These are phyloP conservation scores for Yamadazyma atlantica DNA, from an alignment of 1,139 yeast genomes.

Conservation along the genomic window DNA sequence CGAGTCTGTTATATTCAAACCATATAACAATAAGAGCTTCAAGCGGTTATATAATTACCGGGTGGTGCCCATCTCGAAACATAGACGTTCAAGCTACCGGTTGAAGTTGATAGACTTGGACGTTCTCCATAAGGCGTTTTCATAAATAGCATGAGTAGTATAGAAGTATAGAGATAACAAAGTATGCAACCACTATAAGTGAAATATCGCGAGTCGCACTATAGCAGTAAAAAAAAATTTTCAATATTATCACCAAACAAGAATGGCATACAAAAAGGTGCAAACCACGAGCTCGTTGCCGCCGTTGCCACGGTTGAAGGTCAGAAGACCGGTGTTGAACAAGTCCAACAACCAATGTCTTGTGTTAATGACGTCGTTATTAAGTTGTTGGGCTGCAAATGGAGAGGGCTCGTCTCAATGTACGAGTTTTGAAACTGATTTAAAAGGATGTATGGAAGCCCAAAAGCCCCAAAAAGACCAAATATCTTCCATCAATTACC, in stretches of 20 bases:
- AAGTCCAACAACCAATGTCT: conserved; percentile 70
- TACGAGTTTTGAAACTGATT: conserved; percentile 54
- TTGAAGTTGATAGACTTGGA: conserved; percentile 9
- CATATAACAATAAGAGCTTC: conserved; percentile 25
- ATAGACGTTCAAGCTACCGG: conserved; percentile 4
- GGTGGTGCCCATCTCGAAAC: conserved; percentile 5
- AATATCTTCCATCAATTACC: conserved; percentile 66
- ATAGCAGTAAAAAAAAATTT: conserved; percentile 9
- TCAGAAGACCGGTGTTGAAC: conserved; percentile 60
- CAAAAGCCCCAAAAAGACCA: conserved; percentile 47
- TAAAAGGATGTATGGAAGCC: conserved; percentile 49
- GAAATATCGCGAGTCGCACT: too few species aligned
- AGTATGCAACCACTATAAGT: too few species aligned
- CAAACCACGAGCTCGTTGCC: conserved; percentile 49
- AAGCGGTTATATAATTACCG: conserved; percentile 37
- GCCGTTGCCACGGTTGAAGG: conserved; percentile 72
- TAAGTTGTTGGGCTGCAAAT: conserved; percentile 96
- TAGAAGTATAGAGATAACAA: not conserved
- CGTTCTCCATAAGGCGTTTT: conserved; percentile 3
- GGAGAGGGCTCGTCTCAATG: conserved; percentile 79
- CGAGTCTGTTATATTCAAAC: conserved; percentile 31
- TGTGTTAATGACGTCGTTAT: conserved; percentile 78
- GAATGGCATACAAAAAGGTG: conserved; percentile 31
- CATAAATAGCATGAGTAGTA: not conserved
- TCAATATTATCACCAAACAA: not conserved